These are phyloP conservation scores for Ogataea minuta DNA, from an alignment of 805 yeast genomes.

Conservation along the genomic window DNA sequence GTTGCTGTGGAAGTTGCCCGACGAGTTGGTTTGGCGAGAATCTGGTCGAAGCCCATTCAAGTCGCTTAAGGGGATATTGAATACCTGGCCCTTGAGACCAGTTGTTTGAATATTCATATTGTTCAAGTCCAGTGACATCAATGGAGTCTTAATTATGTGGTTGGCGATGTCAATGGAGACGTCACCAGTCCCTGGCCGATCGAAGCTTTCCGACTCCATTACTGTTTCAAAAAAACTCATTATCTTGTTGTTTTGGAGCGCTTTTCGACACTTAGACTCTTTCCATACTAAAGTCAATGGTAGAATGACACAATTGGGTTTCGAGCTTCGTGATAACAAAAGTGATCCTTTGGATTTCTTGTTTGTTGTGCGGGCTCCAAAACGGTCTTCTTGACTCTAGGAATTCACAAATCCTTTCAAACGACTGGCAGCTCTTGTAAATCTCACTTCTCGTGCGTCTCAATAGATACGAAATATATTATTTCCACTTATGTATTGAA, in stretches of 20 bases:
- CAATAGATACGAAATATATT: neutral
- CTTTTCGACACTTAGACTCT: neutral
- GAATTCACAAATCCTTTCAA: neutral
- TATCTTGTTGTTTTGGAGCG: neutral
- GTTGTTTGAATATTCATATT: conserved; percentile 17
- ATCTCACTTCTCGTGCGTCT: neutral
- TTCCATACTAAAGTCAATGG: neutral
- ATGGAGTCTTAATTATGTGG: conserved; percentile 17
- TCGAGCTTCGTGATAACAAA: conserved; percentile 2
- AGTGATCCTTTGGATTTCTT: neutral
- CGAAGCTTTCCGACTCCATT: conserved; percentile 16
- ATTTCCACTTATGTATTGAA: neutral
- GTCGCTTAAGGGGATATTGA: conserved; percentile 16
- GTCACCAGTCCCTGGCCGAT: conserved; percentile 19
- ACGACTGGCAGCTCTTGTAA: neutral
- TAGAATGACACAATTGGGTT: neutral
- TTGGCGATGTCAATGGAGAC: conserved; percentile 18
- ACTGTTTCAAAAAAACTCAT: conserved; percentile 22
- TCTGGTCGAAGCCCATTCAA: conserved; percentile 12
- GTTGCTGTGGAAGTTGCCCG: conserved; percentile 9
- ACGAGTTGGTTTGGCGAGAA: conserved; percentile 9
- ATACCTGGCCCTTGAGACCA: conserved; percentile 12
- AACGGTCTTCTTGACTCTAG: too few relatives aligned
- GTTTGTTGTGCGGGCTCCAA: too few relatives aligned
- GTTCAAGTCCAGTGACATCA: conserved; percentile 20